Evolutionary conservation across 73 alveolate genomes (phyloP), one percentile per base, ranked within the genome.

Genomic region (Halteria grandinella): DNA sequence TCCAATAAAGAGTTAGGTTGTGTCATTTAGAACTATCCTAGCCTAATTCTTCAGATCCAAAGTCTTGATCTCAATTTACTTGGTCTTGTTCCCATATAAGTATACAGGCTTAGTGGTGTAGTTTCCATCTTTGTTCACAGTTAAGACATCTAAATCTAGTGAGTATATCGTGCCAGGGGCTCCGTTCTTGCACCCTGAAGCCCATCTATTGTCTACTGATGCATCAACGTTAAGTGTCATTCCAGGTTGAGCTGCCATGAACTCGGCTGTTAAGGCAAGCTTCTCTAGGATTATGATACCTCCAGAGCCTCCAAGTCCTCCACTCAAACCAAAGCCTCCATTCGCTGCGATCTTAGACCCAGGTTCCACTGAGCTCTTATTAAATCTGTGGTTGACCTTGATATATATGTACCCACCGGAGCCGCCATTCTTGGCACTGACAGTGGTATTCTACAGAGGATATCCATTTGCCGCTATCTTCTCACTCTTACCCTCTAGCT

Each of bases 281-380:
- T 64, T 44, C 8, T 43, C 79, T 23, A 64, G 23, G 17, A 64
- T 45, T 1, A 64, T 44, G 15, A 17, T 8, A 11, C 79, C 79
- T n/a, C 79, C 79, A n/a, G 79, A 48, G 3, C 79, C 79, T 23
- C 79, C 79, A 28, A 7, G 4, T 3, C 79, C 79, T 14, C 63
- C 64, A 7, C 15, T 25, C 44, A 29, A 43, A 2, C 79, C 79
- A 44, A 43, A 14, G 15, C 79, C 79, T 31, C 79, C 79, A 25
- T 64, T 64, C 7, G 79, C 79, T 21, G 0, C 25, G 12, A 64
- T 43, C 33, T 45, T 64, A 11, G 47, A 5, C 10, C 63, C 79
- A 12, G 29, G 14, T 3, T 64, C 79, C 8, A 60, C 43, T 1
- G 36, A 1, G 23, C 28, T 60, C 43, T 60, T 60, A 1, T 34